Base-by-base conservation (phyloP, 2,329 filamentous ascomycete genomes). In the Ceratocystis diversiconidia region DNA sequence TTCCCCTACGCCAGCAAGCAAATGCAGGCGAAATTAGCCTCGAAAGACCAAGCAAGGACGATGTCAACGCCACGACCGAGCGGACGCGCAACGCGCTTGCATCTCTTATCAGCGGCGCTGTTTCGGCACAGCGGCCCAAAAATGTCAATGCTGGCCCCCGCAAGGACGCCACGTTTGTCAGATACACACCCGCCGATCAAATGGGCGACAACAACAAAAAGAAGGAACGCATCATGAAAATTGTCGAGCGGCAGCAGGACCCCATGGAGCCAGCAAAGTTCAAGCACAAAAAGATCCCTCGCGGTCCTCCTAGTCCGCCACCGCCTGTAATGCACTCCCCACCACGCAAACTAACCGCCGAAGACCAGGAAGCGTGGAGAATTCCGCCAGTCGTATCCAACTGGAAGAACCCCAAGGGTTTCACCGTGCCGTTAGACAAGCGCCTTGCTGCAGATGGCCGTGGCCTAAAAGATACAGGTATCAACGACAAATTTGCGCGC, bases 371-470 rank as follows among this genome's bases (percentile, higher is more conserved):
- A 75, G 90, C 89, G 67, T 99, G 94, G 94, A 91, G 87, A 72
- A 96, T 85, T 50, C 82, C 80, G 0, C 91, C 92, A 1, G 89
- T 92, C 0, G 87, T 99, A 1, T 95, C 90, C 22, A 97, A 97
- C 75, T 99, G 94, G 94, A 99, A 99, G 82, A 99, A 99, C 74
- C 90, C 92, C 0, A 97, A 97, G 78, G 94, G 94, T 71, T 99
- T 96, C 73, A 99, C 94, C 0, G 90, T 99, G 0, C 90, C 94
- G 0, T 76, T 99, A 63, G 94, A 99, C 75, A 99, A 99, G 79
- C 87, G 94, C 73, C 78, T 99, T 70, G 94, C 94, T 19, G 92
- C 94, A 7, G 92, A 97, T 74, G 94, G 94, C 12, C 83, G 94
- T 71, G 90, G 90, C 0, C 74, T 99, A 69, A 91, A 96, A 74